These are phyloP conservation scores for Kwoniella newhampshirensis DNA, from an alignment of 768 basidiomycete species.

Conservation along the genomic window DNA sequence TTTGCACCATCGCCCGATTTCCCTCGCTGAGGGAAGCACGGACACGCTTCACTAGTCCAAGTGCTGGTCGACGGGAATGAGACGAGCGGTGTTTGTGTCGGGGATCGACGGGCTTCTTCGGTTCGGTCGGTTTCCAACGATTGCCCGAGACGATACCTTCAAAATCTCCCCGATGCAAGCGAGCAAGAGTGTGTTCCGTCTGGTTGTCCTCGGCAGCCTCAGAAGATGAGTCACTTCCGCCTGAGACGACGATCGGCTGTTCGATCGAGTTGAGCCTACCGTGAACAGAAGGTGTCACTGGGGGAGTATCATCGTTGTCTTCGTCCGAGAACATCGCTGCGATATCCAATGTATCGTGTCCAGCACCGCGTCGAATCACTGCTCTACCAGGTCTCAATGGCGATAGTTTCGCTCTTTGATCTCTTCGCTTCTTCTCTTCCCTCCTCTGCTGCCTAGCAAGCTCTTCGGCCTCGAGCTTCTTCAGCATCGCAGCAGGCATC, in stretches of 20 bases:
- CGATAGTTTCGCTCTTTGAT: slow-evolving; percentile 51
- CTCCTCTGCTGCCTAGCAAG: slow-evolving; percentile 24
- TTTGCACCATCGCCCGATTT: slow-evolving; percentile 21
- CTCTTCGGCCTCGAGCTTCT: slow-evolving; percentile 48
- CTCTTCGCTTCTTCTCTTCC: slow-evolving; percentile 20
- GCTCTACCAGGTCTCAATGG: slow-evolving; percentile 55
- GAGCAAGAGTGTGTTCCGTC: slow-evolving; percentile 28
- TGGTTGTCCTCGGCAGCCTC: slow-evolving; percentile 42
- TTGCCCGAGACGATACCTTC: slow-evolving; percentile 35
- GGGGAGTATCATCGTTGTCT: slow-evolving; percentile 1
- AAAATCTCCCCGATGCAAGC: slow-evolving; percentile 43
- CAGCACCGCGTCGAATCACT: slow-evolving; percentile 52
- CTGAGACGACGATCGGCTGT: slow-evolving; percentile 27
- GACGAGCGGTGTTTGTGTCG: neutral
- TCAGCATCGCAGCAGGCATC: slow-evolving; percentile 62
- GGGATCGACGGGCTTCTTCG: neutral
- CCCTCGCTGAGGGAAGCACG: slow-evolving; percentile 5
- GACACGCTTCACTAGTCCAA: slow-evolving; percentile 19
- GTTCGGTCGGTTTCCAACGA: neutral
- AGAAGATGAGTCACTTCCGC: slow-evolving; percentile 18
- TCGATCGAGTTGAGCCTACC: slow-evolving; percentile 6
- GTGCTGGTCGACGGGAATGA: slow-evolving; percentile 19
- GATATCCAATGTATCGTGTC: slow-evolving; percentile 21
- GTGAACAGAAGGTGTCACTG: neutral
- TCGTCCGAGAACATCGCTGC: slow-evolving; percentile 24